phyloP scores from a whole-genome alignment of 2,329 filamentous ascomycete species.

The Geosmithia flava region DNA sequence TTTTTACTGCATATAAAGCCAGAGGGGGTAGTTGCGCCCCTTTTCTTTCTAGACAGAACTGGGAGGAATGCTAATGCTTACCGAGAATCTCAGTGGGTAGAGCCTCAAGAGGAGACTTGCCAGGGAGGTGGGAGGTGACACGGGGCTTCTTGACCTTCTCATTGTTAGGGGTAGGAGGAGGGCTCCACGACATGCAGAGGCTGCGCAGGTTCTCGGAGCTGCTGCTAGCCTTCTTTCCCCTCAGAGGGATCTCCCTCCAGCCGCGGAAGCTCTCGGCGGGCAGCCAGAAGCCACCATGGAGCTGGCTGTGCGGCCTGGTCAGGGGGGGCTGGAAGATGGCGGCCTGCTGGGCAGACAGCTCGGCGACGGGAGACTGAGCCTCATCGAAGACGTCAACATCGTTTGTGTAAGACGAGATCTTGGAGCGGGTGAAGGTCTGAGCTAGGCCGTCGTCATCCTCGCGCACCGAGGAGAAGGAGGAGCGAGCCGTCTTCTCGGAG shows the following conservation, averaged over 20 bases:
- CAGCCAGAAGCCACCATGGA: conserved; percentile 42
- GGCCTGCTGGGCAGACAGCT: conserved; percentile 20
- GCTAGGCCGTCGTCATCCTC: conserved; percentile 46
- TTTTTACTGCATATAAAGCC: no score
- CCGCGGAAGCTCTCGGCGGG: conserved; percentile 46
- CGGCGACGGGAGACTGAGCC: conserved; percentile 20
- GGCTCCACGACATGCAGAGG: conserved; percentile 42
- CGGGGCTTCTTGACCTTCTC: conserved; percentile 17
- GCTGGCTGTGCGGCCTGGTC: conserved; percentile 40
- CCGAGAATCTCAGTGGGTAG: conserved; percentile 57
- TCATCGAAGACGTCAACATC: conserved; percentile 38
- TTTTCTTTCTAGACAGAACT: no score
- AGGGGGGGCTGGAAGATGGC: conserved; percentile 36
- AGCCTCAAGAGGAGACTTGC: conserved; percentile 48
- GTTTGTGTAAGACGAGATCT: conserved; percentile 45
- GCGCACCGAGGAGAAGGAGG: conserved; percentile 50
- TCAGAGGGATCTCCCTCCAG: conserved; percentile 50
- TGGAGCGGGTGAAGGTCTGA: conserved; percentile 52
- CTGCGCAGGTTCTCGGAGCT: conserved; percentile 48
- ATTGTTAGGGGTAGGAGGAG: conserved; percentile 14
- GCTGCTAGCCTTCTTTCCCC: conserved; percentile 45
- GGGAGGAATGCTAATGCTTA: background rate
- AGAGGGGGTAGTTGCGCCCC: background rate
- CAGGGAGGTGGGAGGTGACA: conserved; percentile 20
- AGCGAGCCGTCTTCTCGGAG: conserved; percentile 28